Base-by-base conservation (phyloP, 1,284 basidiomycete species). In the Austropuccinia psidii region DNA sequence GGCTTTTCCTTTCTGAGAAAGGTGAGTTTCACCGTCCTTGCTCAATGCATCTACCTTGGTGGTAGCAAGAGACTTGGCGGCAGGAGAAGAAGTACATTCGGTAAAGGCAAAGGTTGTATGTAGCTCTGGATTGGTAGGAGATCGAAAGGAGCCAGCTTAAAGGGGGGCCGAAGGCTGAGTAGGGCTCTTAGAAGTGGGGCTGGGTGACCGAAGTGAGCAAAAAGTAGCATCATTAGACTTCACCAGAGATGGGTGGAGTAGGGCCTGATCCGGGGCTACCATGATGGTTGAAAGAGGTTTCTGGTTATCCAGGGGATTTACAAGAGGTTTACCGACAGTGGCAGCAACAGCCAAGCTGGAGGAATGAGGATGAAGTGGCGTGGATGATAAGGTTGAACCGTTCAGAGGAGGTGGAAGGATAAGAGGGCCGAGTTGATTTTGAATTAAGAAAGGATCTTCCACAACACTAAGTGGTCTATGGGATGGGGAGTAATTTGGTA, bases 1-100 rank as follows among this genome's bases (percentile, higher is more conserved):
- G n/a, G 24, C 55, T 19, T 31, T 27, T 37, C 29, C n/a, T 49
- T 57, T 58, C 21, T 61, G 19, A 37, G n/a, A n/a, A n/a, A 41
- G 9, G n/a, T 64, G 24, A 19, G 57, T n/a, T 58, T 55, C 67
- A 13, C 41, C 55, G 21, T 50, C 55, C 39, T 64, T 66, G 31
- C 27, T 45, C 19, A 31, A 41, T 17, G 55, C 37, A 49, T 64
- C 39, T 9, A 73, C 5, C n/a, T 65, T 49, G n/a, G 64, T 47
- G 27, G 66, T 35, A 29, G 65, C 8, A 47, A 39, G 27, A 15
- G 45, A 47, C n/a, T n/a, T n/a, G n/a, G n/a, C n/a, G n/a, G n/a
- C n/a, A n/a, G n/a, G n/a, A n/a, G n/a, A n/a, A n/a, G n/a, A n/a
- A n/a, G n/a, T n/a, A n/a, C n/a, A n/a, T n/a, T n/a, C n/a, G 50